Evolutionary conservation across 75 land plant species (phyloP).

Genomic region (Cupressus sempervirens): DNA sequence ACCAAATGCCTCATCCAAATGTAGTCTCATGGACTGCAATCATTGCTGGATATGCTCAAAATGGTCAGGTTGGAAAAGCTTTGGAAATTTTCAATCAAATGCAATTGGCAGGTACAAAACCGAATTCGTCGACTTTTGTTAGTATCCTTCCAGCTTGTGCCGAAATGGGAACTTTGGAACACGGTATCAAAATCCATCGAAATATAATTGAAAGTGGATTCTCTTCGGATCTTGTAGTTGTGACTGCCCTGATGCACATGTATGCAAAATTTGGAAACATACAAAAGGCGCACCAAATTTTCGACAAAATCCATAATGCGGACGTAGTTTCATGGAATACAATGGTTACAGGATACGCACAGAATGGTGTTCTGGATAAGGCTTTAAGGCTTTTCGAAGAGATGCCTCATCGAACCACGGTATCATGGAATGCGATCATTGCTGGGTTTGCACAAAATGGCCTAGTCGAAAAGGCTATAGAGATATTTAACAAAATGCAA

Average conservation of each 20-base stretch:
- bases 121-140: background rate
- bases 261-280: conserved; percentile 9
- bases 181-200: background rate
- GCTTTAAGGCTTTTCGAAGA: conserved; percentile 9
- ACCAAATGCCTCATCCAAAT: conserved; percentile 9
- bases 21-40: conserved; percentile 25
- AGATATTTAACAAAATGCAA: conserved; percentile 8
- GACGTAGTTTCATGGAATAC: conserved; percentile 15
- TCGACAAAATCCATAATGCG: background rate
- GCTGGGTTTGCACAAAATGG: conserved; percentile 13
- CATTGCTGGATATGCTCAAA: conserved; percentile 16
- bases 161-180: background rate
- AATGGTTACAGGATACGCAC: conserved; percentile 3
- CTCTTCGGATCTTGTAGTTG: background rate
- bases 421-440: conserved; percentile 20
- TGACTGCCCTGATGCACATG: background rate
- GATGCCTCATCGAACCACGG: background rate
- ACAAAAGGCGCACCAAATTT: background rate
- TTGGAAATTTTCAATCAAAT: conserved; percentile 11
- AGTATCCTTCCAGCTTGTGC: conserved; percentile 9
- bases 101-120: conserved; percentile 4
- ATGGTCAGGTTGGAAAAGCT: conserved; percentile 13
- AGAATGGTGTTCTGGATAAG: conserved; percentile 6
- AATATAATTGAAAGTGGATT: background rate
- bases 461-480: background rate